These are phyloP conservation scores for Tylopilus rubrobrunneus DNA, from an alignment of 768 basidiomycete species.

Conservation along the genomic window DNA sequence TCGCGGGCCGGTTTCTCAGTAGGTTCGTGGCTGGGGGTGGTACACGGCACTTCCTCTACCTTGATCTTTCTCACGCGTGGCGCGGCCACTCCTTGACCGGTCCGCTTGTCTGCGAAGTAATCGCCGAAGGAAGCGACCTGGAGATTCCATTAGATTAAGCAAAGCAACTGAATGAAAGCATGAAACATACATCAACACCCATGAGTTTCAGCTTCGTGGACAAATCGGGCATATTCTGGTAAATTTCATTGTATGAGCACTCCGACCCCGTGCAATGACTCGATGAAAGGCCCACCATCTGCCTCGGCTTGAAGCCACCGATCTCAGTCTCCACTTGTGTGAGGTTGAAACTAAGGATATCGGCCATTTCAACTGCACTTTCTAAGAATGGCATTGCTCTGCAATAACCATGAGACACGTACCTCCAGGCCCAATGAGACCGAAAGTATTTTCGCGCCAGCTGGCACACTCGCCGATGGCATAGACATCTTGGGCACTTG, in stretches of 20 bases:
- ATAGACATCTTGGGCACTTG: constrained; percentile 56
- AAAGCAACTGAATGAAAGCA: not conserved
- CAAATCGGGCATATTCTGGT: constrained; percentile 55
- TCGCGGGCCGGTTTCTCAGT: not conserved
- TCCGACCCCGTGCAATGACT: not conserved
- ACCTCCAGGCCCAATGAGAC: constrained; percentile 70
- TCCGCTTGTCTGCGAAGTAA: constrained; percentile 58
- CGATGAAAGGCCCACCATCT: constrained; percentile 34
- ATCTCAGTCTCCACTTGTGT: constrained; percentile 46
- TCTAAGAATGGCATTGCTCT: not conserved
- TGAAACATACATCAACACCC: constrained; percentile 46
- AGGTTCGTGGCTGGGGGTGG: not conserved
- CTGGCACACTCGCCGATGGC: constrained; percentile 77
- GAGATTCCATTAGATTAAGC: not conserved
- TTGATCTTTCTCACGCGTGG: not conserved
- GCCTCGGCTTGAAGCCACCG: constrained; percentile 39
- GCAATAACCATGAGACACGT: not conserved
- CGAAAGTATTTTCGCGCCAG: constrained; percentile 66
- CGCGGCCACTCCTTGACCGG: constrained; percentile 1
- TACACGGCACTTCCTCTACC: not conserved
- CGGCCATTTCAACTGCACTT: constrained; percentile 60
- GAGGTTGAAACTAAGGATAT: constrained; percentile 70
- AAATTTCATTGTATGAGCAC: not conserved
- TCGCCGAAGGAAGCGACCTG: constrained; percentile 69
- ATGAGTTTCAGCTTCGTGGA: constrained; percentile 64